Conservation (phyloP, 768 basidiomycete species). For the Coprinellus micaceus region DNA sequence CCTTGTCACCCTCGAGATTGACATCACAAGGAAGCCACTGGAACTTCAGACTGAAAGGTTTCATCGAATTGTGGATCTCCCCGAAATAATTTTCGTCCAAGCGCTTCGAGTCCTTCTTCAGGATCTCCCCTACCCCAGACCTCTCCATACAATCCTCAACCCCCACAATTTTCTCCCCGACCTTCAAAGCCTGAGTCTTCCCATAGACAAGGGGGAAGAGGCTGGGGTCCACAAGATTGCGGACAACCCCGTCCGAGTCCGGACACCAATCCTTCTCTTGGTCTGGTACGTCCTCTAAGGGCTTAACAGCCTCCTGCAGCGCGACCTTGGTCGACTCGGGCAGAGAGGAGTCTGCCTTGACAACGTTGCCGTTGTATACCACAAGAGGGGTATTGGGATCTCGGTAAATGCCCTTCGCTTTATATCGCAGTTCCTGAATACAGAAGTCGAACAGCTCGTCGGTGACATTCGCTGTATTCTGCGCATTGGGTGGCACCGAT, state of each 20-base stretch:
- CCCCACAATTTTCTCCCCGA: conserved; percentile 1
- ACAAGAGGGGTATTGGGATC: conserved; percentile 12
- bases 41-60: conserved; percentile 9
- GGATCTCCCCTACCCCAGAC: conserved; percentile 16
- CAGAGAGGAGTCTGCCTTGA: conserved; percentile 30
- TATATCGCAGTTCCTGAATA: conserved; percentile 21
- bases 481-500: not conserved
- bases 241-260: conserved; percentile 35
- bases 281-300: conserved; percentile 33
- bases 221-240: conserved; percentile 44
- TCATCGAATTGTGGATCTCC: not conserved
- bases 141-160: conserved; percentile 13
- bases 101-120: not conserved
- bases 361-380: conserved; percentile 19
- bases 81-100: not conserved
- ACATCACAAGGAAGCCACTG: conserved; percentile 16
- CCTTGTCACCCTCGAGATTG: conserved; percentile 9
- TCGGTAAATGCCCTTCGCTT: conserved; percentile 13
- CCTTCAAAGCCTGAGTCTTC: conserved; percentile 17
- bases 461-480: conserved; percentile 2
- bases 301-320: conserved; percentile 19
- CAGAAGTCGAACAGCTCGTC: conserved; percentile 20
- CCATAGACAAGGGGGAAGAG: conserved; percentile 36
- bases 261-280: conserved; percentile 42
- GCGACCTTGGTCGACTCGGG: conserved; percentile 14